Evolutionary conservation across 768 basidiomycete genomes (phyloP), one percentile per base, ranked within the genome.

Genomic region (Boletales sp.): DNA sequence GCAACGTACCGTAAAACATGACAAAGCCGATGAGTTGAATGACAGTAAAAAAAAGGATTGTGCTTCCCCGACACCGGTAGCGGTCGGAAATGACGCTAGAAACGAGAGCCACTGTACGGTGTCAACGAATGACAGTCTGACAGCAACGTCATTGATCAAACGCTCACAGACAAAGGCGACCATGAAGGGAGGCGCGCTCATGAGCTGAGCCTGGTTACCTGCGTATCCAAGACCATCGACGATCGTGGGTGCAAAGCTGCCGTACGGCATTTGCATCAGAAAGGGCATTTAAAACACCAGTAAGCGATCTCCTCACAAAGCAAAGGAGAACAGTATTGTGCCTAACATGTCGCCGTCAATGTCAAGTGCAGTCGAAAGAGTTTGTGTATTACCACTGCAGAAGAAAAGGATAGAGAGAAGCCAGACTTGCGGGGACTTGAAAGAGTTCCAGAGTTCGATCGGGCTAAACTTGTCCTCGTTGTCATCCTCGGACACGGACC

Each of bases 141-240:
- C 24, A 7, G 15, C 36, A 31, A 17, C 39, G 57, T 17, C 34
- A 3, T 19, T n/a, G 9, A n/a, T 18, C 3, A 17, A 37, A 19
- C 11, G 52, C 77, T 51, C 32, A 78, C 79, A 53, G 19, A 73
- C 61, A 54, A 80, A 81, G n/a, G 76, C 76, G 12, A 53, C 59
- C 5, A 74, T 75, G 47, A 74, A 81, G 5, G 80, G 80, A 10
- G 72, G 72, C 2, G 86, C 84, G 15, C 77, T 81, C 73, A 83
- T 80, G 2, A 87, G 69, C 56, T 86, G 82, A 8, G 80, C 77
- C 21, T 72, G 63, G 29, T 76, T 69, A 0, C 75, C 72, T 1
- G 73, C 74, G 62, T 76, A 84, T 17, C 83, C 83, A 2, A 86
- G 73, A 10, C 74, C 71, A 24, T 77, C 70, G 5, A 89, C 79